Evolutionary conservation across 371 early-diverging fungal genomes (phyloP).

Genomic region (Haplosporangium sp.): DNA sequence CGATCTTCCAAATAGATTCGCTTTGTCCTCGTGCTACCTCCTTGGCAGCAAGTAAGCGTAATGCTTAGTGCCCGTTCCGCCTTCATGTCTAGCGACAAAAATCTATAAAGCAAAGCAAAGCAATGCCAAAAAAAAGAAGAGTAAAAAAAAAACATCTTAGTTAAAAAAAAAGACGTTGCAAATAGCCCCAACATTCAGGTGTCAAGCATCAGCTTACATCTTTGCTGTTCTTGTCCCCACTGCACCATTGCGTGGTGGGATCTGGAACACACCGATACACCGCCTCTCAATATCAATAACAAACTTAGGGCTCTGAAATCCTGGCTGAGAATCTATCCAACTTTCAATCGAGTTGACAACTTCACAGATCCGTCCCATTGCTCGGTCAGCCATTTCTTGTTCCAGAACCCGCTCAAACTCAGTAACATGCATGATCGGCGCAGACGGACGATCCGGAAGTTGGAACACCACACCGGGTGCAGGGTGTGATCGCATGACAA

Average conservation of each 20-base stretch:
- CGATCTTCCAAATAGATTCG: slow-evolving; percentile 36
- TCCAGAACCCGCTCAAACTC: slow-evolving; percentile 44
- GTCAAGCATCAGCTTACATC: slow-evolving; percentile 11
- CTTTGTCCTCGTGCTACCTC: background rate
- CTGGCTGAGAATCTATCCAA: slow-evolving; percentile 24
- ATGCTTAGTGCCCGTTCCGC: slow-evolving; percentile 24
- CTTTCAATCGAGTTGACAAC: slow-evolving; percentile 32
- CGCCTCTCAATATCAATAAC: slow-evolving; percentile 49
- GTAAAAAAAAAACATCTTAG: background rate
- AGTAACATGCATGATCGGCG: slow-evolving; percentile 43
- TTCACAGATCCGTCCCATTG: slow-evolving; percentile 41
- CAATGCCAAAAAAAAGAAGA: background rate
- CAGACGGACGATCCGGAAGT: slow-evolving; percentile 36
- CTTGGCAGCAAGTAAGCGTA: slow-evolving; percentile 21
- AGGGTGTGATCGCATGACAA: slow-evolving; percentile 46
- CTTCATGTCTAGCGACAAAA: slow-evolving; percentile 25
- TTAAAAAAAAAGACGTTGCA: too few relatives aligned
- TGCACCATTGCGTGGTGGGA: slow-evolving; percentile 7
- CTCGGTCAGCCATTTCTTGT: slow-evolving; percentile 35
- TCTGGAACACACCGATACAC: slow-evolving; percentile 47
- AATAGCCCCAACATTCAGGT: background rate
- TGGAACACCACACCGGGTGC: slow-evolving; percentile 46
- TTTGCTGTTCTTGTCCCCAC: background rate
- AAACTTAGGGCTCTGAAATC: slow-evolving; percentile 31
- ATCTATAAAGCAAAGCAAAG: slow-evolving; percentile 2